Conservation (phyloP, 495 filamentous ascomycete genomes). For the Penicillium canariense region DNA sequence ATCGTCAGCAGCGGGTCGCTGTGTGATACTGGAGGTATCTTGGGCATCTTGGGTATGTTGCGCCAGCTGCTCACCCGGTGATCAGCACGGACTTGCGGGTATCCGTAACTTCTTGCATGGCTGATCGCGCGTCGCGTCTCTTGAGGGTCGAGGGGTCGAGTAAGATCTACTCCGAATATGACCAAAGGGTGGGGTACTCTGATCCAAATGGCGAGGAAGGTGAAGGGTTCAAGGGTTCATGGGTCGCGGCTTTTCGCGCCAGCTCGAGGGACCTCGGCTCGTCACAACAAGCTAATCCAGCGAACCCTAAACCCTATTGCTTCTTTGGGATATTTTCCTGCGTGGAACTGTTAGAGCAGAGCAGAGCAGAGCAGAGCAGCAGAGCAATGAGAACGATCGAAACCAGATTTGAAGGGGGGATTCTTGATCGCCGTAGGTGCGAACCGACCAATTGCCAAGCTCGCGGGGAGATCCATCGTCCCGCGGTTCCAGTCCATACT, state of each 20-base stretch:
- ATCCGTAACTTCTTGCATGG: constrained; percentile 29
- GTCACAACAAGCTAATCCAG: neutral
- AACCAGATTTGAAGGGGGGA: too few species aligned
- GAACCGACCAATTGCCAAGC: neutral
- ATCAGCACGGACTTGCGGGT: constrained; percentile 44
- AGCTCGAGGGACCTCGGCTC: constrained; percentile 16
- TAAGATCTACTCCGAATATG: neutral
- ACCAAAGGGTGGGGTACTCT: neutral
- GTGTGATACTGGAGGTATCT: neutral
- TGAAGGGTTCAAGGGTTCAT: neutral
- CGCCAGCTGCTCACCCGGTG: constrained; percentile 37
- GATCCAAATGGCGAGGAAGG: too few species aligned
- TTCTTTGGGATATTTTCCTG: constrained; percentile 13
- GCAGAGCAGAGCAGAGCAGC: neutral
- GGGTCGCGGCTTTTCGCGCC: neutral
- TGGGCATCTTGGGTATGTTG: neutral
- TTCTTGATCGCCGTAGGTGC: too few species aligned
- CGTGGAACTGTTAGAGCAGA: too few species aligned
- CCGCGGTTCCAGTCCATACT: neutral
- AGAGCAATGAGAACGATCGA: neutral
- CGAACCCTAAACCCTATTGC: constrained; percentile 23
- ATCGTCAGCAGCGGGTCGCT: too few species aligned
- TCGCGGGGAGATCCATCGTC: neutral
- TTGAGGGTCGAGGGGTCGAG: neutral
- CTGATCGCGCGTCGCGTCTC: neutral